Conservation (phyloP, 306 rosid species). For the Glycine latifolia region DNA sequence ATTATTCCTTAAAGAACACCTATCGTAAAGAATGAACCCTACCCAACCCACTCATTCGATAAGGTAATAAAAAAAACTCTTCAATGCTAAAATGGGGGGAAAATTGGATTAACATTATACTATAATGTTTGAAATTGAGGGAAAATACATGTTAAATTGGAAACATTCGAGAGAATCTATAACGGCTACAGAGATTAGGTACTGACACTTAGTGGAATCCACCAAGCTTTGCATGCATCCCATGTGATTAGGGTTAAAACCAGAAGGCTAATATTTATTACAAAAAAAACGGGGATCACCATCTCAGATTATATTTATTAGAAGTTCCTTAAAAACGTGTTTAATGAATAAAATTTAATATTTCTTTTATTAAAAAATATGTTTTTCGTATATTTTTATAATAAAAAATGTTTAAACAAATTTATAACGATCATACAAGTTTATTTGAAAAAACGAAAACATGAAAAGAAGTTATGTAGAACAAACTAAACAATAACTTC, state of each 20-base stretch:
- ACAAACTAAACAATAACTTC: no score
- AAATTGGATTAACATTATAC: background rate
- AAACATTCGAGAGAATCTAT: background rate
- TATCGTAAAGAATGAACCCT: slow-evolving; percentile 2
- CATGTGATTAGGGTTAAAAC: background rate
- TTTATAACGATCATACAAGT: no score
- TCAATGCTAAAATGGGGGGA: background rate
- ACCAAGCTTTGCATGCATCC: background rate
- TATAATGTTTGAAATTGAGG: slow-evolving; percentile 11
- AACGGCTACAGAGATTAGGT: background rate
- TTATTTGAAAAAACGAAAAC: no score
- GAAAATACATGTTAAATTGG: background rate
- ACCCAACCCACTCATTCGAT: background rate
- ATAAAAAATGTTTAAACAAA: no score
- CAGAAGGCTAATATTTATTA: background rate
- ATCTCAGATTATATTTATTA: no score
- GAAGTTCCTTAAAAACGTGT: background rate
- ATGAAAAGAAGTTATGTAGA: no score
- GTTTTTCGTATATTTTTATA: no score
- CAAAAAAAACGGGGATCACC: background rate
- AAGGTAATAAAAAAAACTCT: no score
- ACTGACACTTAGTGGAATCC: slow-evolving; percentile 10
- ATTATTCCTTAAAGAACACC: slow-evolving; percentile 54
- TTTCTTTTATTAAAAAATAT: no score
- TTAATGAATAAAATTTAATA: background rate